phyloP scores from a whole-genome alignment of 257 asterid genomes.

The Mitragyna speciosa region DNA sequence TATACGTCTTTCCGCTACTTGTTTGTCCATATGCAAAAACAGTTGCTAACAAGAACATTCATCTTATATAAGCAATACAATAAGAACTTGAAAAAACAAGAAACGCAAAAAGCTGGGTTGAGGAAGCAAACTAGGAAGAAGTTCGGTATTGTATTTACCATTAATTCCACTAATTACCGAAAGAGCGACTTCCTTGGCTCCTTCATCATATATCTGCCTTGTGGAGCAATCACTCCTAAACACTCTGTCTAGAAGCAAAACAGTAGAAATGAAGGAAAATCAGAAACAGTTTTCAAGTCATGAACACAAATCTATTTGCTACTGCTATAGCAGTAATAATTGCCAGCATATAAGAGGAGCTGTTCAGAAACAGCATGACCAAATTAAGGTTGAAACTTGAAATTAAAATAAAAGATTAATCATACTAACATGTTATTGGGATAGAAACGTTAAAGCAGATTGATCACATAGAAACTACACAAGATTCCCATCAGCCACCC shows the following conservation, averaged over 20 bases:
- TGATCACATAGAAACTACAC: neutral
- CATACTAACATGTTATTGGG: neutral
- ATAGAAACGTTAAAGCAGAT: neutral
- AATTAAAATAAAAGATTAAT: neutral
- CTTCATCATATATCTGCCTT: constrained; percentile 82
- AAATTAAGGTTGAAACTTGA: neutral
- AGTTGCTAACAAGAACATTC: constrained; percentile 56
- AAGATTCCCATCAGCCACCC: neutral
- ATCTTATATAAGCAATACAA: constrained; percentile 5
- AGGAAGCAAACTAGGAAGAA: neutral
- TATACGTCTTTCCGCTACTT: constrained; percentile 94
- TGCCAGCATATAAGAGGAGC: constrained; percentile 5
- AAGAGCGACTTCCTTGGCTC: constrained; percentile 86
- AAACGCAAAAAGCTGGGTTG: constrained; percentile 3
- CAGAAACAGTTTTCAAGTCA: neutral
- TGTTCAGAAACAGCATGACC: neutral
- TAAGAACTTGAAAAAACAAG: constrained; percentile 5
- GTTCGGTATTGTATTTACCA: constrained; percentile 48
- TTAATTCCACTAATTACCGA: constrained; percentile 83
- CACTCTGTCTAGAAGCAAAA: constrained; percentile 62
- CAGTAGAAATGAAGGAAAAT: constrained; percentile 1
- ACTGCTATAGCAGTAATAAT: neutral
- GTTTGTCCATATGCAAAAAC: constrained; percentile 97
- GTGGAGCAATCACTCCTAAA: constrained; percentile 72
- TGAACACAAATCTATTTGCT: neutral